Base-by-base conservation (phyloP, 2,329 filamentous ascomycete species). In the Phialophora macrospora region DNA sequence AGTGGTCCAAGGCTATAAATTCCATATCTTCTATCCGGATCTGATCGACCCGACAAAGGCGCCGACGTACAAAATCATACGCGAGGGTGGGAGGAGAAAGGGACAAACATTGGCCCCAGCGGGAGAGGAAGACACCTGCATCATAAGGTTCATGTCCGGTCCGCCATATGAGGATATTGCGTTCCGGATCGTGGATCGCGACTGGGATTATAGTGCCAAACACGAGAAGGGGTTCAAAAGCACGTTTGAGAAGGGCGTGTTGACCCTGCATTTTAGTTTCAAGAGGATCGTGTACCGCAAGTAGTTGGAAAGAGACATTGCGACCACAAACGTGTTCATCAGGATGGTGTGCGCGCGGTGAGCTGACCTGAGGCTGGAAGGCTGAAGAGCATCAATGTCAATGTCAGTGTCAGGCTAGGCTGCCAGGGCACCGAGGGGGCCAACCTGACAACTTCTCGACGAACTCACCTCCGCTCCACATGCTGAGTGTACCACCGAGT, bases 21-120 rank as follows among this genome's bases (percentile, higher is more conserved):
- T 99, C 84, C 98, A 99, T 80, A 94, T 99, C 59, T 99, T 99
- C 80, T 99, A 99, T 75, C 95, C 95, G 0, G 95, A 99, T 73
- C 87, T 99, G 34, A 92, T 98, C 74, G 93, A 98, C 81, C 96
- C 94, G 80, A 87, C 89, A 34, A 97, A 93, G 78, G 93, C 95
- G 1, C 95, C 95, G 9, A 98, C 93, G 0, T 99, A 96, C 80
- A 92, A 92, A 76, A 98, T 99, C 71, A 92, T 97, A 74, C 89
- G 95, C 48, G 95, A 98, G 79, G 88, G 95, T 74, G 95, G 95
- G 17, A 85, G 95, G 65, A 90, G 91, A 76, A 87, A 92, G 65
- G 95, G 95, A 26, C 91, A 99, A 79, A 96, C 93, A 11, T 93
- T 95, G 78, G 93, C 94, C 1, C 90, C 92, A 0, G 94, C 95